These are phyloP conservation scores for Phytophthora uliginosa DNA, from an alignment of 352 stramenopile genomes.

Conservation along the genomic window DNA sequence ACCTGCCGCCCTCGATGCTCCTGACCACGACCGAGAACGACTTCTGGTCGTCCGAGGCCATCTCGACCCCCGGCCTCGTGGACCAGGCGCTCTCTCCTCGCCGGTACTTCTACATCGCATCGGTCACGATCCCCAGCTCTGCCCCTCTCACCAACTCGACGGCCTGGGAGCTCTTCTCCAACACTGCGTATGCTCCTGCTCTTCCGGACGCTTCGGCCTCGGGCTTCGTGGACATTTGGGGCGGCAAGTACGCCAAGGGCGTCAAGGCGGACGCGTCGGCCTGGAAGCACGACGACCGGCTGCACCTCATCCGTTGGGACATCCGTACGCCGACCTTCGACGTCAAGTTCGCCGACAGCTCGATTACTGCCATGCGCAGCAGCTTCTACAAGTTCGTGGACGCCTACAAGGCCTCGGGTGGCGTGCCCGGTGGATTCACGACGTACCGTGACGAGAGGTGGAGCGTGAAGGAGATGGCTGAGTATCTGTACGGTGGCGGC, in stretches of 20 bases:
- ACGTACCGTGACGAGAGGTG: no score
- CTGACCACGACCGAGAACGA: neutral
- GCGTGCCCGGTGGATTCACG: conserved; percentile 2
- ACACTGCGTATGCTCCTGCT: neutral
- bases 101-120: conserved; percentile 5
- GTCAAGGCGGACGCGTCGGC: neutral
- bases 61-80: neutral
- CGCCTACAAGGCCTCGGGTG: conserved; percentile 2
- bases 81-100: neutral
- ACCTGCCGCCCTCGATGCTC: neutral
- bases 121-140: neutral
- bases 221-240: neutral
- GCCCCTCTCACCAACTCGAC: neutral
- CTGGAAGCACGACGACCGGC: conserved; percentile 1
- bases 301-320: neutral
- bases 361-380: neutral
- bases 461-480: no score
- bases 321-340: neutral
- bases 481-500: no score
- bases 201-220: conserved; percentile 2
- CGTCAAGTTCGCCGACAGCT: neutral
- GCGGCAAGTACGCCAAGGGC: conserved; percentile 6
- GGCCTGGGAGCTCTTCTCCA: neutral
- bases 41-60: neutral
- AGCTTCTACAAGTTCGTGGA: conserved; percentile 3